Percentiles rank a stretch among this genome's conserved stretches.
These are phyloP conservation scores for Teratosphaeria epicoccoides DNA, from an alignment of 2,329 filamentous ascomycete genomes.

Conservation along the genomic window DNA sequence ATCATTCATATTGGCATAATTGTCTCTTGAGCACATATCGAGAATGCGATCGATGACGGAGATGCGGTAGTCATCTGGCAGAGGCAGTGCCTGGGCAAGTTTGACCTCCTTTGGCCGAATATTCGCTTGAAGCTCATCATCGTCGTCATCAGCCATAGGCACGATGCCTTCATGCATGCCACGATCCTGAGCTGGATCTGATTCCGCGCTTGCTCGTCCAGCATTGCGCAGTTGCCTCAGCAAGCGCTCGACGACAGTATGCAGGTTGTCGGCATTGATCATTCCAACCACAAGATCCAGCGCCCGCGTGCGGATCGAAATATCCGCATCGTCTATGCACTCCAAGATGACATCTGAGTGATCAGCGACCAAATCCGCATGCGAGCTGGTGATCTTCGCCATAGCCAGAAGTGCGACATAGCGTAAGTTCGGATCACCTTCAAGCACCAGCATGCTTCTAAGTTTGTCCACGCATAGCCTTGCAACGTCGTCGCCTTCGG, in stretches of 20 bases:
- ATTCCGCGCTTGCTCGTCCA: constrained; percentile 41
- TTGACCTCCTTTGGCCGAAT: constrained; percentile 42
- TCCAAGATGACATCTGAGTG: constrained; percentile 95
- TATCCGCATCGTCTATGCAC: constrained; percentile 90
- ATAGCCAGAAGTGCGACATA: constrained; percentile 93
- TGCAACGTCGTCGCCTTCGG: constrained; percentile 84
- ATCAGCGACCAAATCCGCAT: constrained; percentile 76
- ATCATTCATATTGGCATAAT: constrained; percentile 74
- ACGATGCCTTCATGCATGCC: constrained; percentile 32
- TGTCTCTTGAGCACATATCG: constrained; percentile 80
- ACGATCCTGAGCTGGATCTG: constrained; percentile 37
- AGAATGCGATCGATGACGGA: constrained; percentile 76
- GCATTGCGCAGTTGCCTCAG: constrained; percentile 71
- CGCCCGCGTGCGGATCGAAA: constrained; percentile 88
- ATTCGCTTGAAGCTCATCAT: constrained; percentile 46
- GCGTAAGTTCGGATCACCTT: constrained; percentile 92
- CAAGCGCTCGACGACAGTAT: constrained; percentile 72
- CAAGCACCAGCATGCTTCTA: constrained; percentile 83
- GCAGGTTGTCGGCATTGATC: constrained; percentile 78
- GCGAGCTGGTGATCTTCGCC: constrained; percentile 83
- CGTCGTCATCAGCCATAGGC: constrained; percentile 45
- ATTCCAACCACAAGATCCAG: constrained; percentile 87
- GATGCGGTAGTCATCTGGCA: constrained; percentile 77
- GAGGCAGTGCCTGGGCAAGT: constrained; percentile 43
- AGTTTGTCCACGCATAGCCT: constrained; percentile 86